Base-by-base conservation (phyloP, 1,284 basidiomycete genomes). In the Anthracocystis panici-leucophaei region DNA sequence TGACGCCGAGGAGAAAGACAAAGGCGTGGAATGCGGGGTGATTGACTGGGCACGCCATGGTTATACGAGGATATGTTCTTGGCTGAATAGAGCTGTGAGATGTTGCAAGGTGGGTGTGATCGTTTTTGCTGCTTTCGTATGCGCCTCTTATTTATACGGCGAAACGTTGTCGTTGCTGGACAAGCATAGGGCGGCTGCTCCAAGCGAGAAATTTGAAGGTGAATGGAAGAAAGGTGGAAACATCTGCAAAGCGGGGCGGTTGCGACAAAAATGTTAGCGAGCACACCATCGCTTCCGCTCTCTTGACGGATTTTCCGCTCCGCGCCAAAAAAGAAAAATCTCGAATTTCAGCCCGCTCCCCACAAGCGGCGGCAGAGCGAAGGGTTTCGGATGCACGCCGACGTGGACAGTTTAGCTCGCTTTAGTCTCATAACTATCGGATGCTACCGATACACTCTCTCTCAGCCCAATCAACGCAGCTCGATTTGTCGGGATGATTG, bases 21-120 rank as follows among this genome's bases (percentile, higher is more conserved):
- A 81, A 58, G 4, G 80, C 80, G 63, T 81, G 80, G 57, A 80
- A 81, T 2, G 70, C 65, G 14, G 80, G 80, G 33, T 80, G 78
- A 45, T 81, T 77, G 63, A 81, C 80, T 25, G 80, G 79, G 50
- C 79, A 81, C 20, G 77, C 79, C 79, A 81, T 81, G 76, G 2
- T 31, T 31, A 51, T 10, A 46, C 35, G 27, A 38, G 31, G 51
- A 27, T n/a, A 27, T 27, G 27, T 27, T 27, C n/a, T 38, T 21
- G 12, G 21, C 21, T 29, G 33, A 50, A 10, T n/a, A 7, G 20
- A 23, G 14, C 45, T 20, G 12, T 27, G 45, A 25, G 25, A 51
- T 35, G 38, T 11, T 50, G 27, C 27, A 23, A 48, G 46, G 46
- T 45, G 23, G 23, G 21, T 14, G 20, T 12, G 11, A 9, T 44